A percentile compares a stretch with the other conserved stretches of the same genome.
phyloP scores from a whole-genome alignment of 805 yeast genomes.

The Scheffersomyces ergatensis region DNA sequence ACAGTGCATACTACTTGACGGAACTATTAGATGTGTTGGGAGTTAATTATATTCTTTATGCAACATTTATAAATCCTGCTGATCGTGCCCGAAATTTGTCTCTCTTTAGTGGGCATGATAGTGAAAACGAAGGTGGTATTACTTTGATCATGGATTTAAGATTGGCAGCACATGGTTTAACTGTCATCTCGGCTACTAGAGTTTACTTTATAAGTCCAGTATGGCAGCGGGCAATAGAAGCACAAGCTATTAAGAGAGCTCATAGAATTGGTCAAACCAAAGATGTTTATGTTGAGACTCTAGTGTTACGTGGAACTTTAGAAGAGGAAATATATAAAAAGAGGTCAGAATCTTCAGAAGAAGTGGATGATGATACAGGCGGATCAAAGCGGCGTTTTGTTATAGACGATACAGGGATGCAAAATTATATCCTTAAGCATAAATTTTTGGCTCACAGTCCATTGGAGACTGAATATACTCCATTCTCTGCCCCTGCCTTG shows the following conservation, averaged over 20 bases:
- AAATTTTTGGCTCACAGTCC: slow-evolving; percentile 38
- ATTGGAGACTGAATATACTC: slow-evolving; percentile 33
- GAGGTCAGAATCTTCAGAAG: slow-evolving; percentile 17
- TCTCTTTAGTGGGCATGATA: slow-evolving; percentile 43
- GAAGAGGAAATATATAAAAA: slow-evolving; percentile 65
- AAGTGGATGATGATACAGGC: slow-evolving; percentile 4
- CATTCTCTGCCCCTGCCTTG: slow-evolving; percentile 23
- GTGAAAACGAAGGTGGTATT: slow-evolving; percentile 40
- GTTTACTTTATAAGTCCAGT: slow-evolving; percentile 72
- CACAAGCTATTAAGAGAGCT: slow-evolving; percentile 75
- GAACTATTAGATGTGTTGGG: slow-evolving; percentile 65
- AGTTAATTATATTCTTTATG: slow-evolving; percentile 58
- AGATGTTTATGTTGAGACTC: slow-evolving; percentile 68
- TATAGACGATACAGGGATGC: slow-evolving; percentile 61
- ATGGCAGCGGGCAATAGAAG: slow-evolving; percentile 67
- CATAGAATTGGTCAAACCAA: slow-evolving; percentile 70
- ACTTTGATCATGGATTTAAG: slow-evolving; percentile 64
- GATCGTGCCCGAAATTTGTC: slow-evolving; percentile 53
- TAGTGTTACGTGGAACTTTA: slow-evolving; percentile 58
- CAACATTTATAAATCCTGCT: slow-evolving; percentile 51
- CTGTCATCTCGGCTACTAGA: slow-evolving; percentile 64
- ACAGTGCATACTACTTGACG: slow-evolving; percentile 64
- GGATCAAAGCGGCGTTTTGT: slow-evolving; percentile 30
- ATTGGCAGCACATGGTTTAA: slow-evolving; percentile 67
- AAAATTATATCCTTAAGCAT: slow-evolving; percentile 50